Evolutionary conservation across 345 rosid species (phyloP).

Genomic region (Firmiana major): DNA sequence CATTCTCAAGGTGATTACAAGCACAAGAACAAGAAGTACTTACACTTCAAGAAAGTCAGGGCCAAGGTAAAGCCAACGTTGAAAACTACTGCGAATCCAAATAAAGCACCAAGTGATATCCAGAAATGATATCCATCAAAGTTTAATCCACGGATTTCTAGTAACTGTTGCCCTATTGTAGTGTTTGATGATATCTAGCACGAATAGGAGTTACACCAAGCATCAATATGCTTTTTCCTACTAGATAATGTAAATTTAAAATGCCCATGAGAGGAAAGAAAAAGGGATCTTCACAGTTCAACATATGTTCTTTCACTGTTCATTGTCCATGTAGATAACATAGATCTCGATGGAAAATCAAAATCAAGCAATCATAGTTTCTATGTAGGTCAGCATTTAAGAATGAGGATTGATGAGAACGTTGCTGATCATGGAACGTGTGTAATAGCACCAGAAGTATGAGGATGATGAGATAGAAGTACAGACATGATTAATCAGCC

Average conservation of each 20-base stretch:
- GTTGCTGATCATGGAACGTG: background rate
- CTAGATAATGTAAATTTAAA: background rate
- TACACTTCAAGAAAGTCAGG: slow-evolving; percentile 63
- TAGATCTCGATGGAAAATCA: background rate
- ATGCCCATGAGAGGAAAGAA: background rate
- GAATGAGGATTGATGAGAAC: background rate
- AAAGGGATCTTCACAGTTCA: background rate
- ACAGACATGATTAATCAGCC: too few relatives aligned
- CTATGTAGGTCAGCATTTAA: too few relatives aligned
- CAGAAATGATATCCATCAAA: slow-evolving; percentile 49
- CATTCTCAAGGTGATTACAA: background rate
- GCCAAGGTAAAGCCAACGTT: slow-evolving; percentile 61
- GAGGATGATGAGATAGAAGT: too few relatives aligned
- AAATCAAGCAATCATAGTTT: background rate
- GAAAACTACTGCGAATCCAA: slow-evolving; percentile 51
- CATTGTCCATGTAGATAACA: background rate
- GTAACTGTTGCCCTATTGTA: slow-evolving; percentile 47
- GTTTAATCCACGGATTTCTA: slow-evolving; percentile 59
- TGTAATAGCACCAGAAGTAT: too few relatives aligned
- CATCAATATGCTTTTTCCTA: background rate
- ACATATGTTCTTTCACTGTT: background rate
- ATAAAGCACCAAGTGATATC: slow-evolving; percentile 61
- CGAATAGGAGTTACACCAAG: slow-evolving; percentile 5
- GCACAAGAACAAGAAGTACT: slow-evolving; percentile 19
- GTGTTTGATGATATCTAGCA: slow-evolving; percentile 28